phyloP scores from a whole-genome alignment of 2,329 filamentous ascomycete species.

The Teratosphaeriaceae sp. region DNA sequence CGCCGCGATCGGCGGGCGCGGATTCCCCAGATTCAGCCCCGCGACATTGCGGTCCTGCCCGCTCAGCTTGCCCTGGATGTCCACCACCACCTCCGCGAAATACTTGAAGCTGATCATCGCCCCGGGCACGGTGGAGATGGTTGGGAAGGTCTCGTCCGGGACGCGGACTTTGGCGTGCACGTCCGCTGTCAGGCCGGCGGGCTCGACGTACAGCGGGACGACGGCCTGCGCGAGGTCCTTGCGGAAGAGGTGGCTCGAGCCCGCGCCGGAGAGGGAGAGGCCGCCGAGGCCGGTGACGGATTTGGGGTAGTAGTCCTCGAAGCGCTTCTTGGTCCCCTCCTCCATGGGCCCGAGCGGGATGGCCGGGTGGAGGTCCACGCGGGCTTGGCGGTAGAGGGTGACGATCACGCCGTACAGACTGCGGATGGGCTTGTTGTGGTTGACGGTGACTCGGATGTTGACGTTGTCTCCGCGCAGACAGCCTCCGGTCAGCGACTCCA shows the following conservation, averaged over 20 bases:
- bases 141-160: slow-evolving; percentile 86
- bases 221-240: slow-evolving; percentile 91
- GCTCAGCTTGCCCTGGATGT: slow-evolving; percentile 79
- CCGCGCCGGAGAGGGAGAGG: slow-evolving; percentile 76
- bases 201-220: slow-evolving; percentile 82
- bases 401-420: slow-evolving; percentile 90
- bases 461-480: slow-evolving; percentile 80
- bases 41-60: slow-evolving; percentile 54
- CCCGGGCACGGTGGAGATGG: slow-evolving; percentile 81
- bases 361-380: slow-evolving; percentile 72
- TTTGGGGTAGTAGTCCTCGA: slow-evolving; percentile 79
- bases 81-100: slow-evolving; percentile 85
- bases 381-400: slow-evolving; percentile 83
- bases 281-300: slow-evolving; percentile 82
- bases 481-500: slow-evolving; percentile 75
- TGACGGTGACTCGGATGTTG: slow-evolving; percentile 71
- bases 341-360: slow-evolving; percentile 56
- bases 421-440: slow-evolving; percentile 83
- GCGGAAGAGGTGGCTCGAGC: slow-evolving; percentile 86
- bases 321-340: slow-evolving; percentile 62
- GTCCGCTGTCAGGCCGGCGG: slow-evolving; percentile 66
- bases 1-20: slow-evolving; percentile 4
- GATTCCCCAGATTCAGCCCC: slow-evolving; percentile 15
- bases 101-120: slow-evolving; percentile 96
- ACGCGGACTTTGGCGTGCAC: slow-evolving; percentile 79